Percentiles rank a stretch among this genome's conserved stretches.
Conservation (phyloP, 2,329 filamentous ascomycete genomes). For the Penicillium palitans region DNA sequence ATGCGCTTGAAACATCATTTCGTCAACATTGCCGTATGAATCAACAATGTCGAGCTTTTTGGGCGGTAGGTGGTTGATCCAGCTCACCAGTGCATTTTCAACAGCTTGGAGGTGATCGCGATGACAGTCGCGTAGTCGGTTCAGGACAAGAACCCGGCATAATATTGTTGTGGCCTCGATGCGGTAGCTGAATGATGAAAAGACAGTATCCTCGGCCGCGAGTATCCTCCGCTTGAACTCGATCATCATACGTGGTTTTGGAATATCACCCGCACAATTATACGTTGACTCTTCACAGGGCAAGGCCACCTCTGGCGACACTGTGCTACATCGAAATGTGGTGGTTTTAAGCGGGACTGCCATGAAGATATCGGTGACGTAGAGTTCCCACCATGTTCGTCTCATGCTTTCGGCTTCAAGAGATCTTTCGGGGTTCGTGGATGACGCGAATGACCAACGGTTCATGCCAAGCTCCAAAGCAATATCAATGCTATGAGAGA, state of each 20-base stretch:
- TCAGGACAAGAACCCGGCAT: constrained; percentile 64
- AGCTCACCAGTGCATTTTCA: constrained; percentile 62
- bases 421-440: constrained; percentile 47
- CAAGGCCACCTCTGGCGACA: constrained; percentile 66
- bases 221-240: constrained; percentile 65
- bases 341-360: constrained; percentile 59
- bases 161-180: constrained; percentile 77
- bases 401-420: constrained; percentile 79
- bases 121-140: constrained; percentile 40
- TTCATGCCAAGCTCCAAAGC: constrained; percentile 76
- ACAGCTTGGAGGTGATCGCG: constrained; percentile 60
- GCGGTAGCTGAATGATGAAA: constrained; percentile 81
- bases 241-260: constrained; percentile 56
- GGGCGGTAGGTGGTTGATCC: constrained; percentile 72
- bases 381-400: constrained; percentile 84
- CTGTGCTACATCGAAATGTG: constrained; percentile 66
- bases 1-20: constrained; percentile 50
- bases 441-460: constrained; percentile 57
- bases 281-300: constrained; percentile 74
- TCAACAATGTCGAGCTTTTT: constrained; percentile 69
- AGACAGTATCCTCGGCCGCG: constrained; percentile 62
- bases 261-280: constrained; percentile 54
- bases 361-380: constrained; percentile 75
- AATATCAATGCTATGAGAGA: constrained; percentile 66
- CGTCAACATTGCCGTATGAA: constrained; percentile 70